phyloP scores from a whole-genome alignment of 2,329 filamentous ascomycete genomes.

The Simplicillium aogashimaense region DNA sequence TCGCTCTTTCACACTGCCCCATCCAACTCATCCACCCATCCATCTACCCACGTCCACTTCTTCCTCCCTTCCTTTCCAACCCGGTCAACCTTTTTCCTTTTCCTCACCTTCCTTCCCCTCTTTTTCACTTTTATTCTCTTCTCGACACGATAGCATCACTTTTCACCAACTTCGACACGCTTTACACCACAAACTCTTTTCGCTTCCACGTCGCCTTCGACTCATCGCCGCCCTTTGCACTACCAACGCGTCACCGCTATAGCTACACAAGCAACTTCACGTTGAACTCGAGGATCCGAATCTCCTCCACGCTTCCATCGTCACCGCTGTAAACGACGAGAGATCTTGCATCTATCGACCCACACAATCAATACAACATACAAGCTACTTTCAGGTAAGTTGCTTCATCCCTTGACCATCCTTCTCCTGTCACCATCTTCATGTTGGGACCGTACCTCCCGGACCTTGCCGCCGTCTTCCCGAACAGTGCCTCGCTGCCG shows the following conservation, averaged over 20 bases:
- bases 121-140: constrained; percentile 8
- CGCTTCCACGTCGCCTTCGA: background rate
- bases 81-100: constrained; percentile 8
- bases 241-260: background rate
- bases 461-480: no score
- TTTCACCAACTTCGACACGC: background rate
- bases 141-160: constrained; percentile 3
- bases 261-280: no score
- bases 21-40: constrained; percentile 9
- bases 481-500: no score
- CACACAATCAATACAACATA: no score
- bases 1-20: constrained; percentile 8
- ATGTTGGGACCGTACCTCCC: no score
- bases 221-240: background rate
- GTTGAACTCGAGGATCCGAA: background rate
- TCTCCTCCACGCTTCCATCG: constrained; percentile 2
- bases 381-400: no score
- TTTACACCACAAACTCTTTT: background rate
- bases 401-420: no score
- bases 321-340: no score
- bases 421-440: no score
- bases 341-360: no score
- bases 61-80: constrained; percentile 4
- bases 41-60: constrained; percentile 10
- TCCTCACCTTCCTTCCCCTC: constrained; percentile 8